A percentile compares a stretch with the other conserved stretches of the same genome.
phyloP scores from a whole-genome alignment of 1,139 yeast genomes.

The Pichia inconspicua region DNA sequence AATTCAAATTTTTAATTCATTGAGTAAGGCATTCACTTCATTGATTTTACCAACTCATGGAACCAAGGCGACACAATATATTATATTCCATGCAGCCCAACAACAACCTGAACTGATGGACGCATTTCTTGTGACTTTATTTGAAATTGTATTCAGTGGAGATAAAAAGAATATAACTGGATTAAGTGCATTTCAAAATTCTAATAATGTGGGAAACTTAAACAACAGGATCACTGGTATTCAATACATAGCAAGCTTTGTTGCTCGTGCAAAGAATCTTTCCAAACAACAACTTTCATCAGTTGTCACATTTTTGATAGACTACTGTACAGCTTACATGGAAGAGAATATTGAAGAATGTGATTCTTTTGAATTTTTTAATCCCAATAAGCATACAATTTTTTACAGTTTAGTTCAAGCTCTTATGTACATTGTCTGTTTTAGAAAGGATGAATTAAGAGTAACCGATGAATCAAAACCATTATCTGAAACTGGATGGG shows the following conservation, averaged over 20 bases:
- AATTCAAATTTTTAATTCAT: conserved; percentile 64
- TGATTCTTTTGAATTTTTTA: conserved; percentile 42
- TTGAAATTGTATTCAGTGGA: conserved; percentile 66
- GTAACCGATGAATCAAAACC: conserved; percentile 4
- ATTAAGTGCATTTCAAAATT: not conserved
- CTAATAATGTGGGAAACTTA: conserved; percentile 4
- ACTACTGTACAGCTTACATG: conserved; percentile 79
- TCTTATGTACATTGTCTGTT: conserved; percentile 82
- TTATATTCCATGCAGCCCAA: conserved; percentile 76
- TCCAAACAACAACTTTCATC: conserved; percentile 66
- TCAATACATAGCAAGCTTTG: conserved; percentile 86
- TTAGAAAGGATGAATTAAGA: conserved; percentile 61
- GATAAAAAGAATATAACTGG: conserved; percentile 3
- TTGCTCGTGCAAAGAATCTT: conserved; percentile 77
- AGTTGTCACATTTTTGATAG: conserved; percentile 68
- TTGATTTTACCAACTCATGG: conserved; percentile 88
- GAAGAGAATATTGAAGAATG: conserved; percentile 73
- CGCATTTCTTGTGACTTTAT: conserved; percentile 70
- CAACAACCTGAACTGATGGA: conserved; percentile 77
- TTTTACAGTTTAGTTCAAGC: conserved; percentile 95
- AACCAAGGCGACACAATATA: conserved; percentile 81
- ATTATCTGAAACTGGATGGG: conserved; percentile 46
- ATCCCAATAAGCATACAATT: conserved; percentile 28
- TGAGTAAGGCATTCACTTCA: conserved; percentile 69
- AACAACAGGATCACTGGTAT: conserved; percentile 80